Evolutionary conservation across 495 filamentous ascomycete genomes (phyloP).

Genomic region (Aspergillus homomorphus): DNA sequence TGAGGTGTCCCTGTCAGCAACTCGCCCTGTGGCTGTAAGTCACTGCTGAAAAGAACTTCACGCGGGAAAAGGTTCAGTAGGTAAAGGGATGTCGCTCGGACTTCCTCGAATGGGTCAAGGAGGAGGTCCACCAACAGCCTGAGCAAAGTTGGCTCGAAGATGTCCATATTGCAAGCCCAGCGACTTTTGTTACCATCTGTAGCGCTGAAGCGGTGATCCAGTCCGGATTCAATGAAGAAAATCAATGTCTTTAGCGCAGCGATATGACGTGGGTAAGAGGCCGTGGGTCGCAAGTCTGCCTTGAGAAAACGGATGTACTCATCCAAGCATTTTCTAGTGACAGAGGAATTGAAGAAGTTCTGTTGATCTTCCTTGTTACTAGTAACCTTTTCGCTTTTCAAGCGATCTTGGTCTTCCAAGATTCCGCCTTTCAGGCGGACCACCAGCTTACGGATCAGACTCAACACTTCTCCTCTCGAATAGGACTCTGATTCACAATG

Average conservation of each 20-base stretch:
- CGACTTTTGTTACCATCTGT: constrained; percentile 25
- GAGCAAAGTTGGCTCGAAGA: constrained; percentile 50
- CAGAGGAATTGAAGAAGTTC: constrained; percentile 26
- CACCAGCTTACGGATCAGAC: constrained; percentile 63
- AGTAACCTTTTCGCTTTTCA: constrained; percentile 9
- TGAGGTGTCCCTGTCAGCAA: constrained; percentile 9
- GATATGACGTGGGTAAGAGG: constrained; percentile 86
- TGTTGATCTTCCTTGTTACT: constrained; percentile 16
- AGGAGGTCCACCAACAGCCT: constrained; percentile 69
- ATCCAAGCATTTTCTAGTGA: constrained; percentile 57
- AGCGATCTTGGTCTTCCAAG: constrained; percentile 22
- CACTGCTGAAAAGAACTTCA: constrained; percentile 22
- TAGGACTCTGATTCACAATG: constrained; percentile 83
- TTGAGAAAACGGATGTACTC: constrained; percentile 73
- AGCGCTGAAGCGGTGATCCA: constrained; percentile 31
- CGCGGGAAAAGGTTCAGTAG: constrained; percentile 52
- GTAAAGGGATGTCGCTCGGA: constrained; percentile 61
- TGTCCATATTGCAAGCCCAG: constrained; percentile 52
- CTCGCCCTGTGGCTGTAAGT: constrained; percentile 9
- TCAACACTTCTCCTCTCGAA: constrained; percentile 71
- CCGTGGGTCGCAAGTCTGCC: constrained; percentile 66
- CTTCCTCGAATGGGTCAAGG: constrained; percentile 89
- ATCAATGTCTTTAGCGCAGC: constrained; percentile 66
- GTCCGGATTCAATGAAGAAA: constrained; percentile 57
- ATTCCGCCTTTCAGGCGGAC: constrained; percentile 54